phyloP scores from a whole-genome alignment of 1,139 yeast species.

The Candida sanyaensis region DNA sequence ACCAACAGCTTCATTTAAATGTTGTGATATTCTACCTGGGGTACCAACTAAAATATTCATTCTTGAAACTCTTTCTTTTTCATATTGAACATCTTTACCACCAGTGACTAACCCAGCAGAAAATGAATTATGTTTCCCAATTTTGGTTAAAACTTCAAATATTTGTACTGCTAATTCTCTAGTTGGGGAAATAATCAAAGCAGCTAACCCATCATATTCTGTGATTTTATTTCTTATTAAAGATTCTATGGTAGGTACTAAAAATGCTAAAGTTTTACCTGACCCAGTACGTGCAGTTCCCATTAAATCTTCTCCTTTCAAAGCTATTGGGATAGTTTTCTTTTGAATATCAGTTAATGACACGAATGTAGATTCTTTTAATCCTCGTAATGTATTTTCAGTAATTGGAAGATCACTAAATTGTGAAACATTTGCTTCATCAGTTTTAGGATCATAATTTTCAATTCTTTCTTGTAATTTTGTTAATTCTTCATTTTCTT shows the following conservation, averaged over 20 bases:
- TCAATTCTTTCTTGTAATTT: constrained; percentile 49
- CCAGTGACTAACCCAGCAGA: constrained; percentile 97
- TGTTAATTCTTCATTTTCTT: constrained; percentile 48
- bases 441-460: constrained; percentile 47
- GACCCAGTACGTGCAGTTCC: constrained; percentile 98
- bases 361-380: constrained; percentile 70
- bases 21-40: constrained; percentile 94
- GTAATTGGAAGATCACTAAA: constrained; percentile 79
- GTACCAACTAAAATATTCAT: constrained; percentile 92
- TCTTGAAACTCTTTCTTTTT: constrained; percentile 78
- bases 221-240: constrained; percentile 77
- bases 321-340: constrained; percentile 72
- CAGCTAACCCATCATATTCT: constrained; percentile 90
- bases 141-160: constrained; percentile 82
- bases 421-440: constrained; percentile 32
- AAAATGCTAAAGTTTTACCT: constrained; percentile 91
- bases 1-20: constrained; percentile 90
- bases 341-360: constrained; percentile 85
- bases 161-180: constrained; percentile 94
- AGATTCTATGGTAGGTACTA: constrained; percentile 80
- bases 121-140: constrained; percentile 77
- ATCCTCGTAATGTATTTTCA: constrained; percentile 63
- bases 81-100: constrained; percentile 89
- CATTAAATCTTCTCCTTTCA: constrained; percentile 80
- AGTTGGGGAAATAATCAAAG: constrained; percentile 88